phyloP scores from a whole-genome alignment of 116 monocot genomes.

The Dioscorea cayenensis region DNA sequence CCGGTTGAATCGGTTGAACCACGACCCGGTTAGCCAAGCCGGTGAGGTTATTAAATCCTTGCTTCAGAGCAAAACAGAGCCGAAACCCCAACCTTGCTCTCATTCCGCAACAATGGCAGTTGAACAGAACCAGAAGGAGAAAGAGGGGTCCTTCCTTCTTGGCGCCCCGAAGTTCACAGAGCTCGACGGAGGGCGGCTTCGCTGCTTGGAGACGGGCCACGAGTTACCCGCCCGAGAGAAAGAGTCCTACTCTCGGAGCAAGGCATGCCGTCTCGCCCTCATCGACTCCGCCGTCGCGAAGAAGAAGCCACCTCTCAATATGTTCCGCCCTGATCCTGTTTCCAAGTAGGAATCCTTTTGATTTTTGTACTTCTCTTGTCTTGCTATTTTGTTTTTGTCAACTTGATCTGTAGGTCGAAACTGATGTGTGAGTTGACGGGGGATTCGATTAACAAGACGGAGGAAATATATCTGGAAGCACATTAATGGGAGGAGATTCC shows the following conservation, averaged over 20 bases:
- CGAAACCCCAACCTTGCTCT: too few relatives aligned
- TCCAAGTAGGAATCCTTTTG: constrained; percentile 30
- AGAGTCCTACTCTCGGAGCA: constrained; percentile 52
- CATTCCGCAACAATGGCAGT: too few relatives aligned
- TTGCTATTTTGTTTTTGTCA: background rate
- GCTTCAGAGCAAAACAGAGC: too few relatives aligned
- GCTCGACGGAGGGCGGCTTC: constrained; percentile 47
- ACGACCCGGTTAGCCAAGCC: too few relatives aligned
- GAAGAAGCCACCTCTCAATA: constrained; percentile 62
- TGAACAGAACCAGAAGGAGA: constrained; percentile 1
- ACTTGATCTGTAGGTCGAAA: constrained; percentile 44
- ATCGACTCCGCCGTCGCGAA: constrained; percentile 52
- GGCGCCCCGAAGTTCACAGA: constrained; percentile 58
- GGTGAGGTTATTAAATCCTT: too few relatives aligned
- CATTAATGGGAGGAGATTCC: constrained; percentile 73
- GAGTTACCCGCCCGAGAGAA: constrained; percentile 56
- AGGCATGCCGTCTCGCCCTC: constrained; percentile 63
- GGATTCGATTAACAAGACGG: constrained; percentile 71
- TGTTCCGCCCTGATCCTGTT: constrained; percentile 50
- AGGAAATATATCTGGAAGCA: constrained; percentile 98
- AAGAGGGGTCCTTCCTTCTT: constrained; percentile 59
- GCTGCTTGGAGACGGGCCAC: constrained; percentile 80
- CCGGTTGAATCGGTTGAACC: too few relatives aligned
- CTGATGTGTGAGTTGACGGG: constrained; percentile 82
- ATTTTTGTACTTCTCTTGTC: background rate